These are phyloP conservation scores for Lyophyllum atratum DNA, from an alignment of 768 basidiomycete species.

Conservation along the genomic window DNA sequence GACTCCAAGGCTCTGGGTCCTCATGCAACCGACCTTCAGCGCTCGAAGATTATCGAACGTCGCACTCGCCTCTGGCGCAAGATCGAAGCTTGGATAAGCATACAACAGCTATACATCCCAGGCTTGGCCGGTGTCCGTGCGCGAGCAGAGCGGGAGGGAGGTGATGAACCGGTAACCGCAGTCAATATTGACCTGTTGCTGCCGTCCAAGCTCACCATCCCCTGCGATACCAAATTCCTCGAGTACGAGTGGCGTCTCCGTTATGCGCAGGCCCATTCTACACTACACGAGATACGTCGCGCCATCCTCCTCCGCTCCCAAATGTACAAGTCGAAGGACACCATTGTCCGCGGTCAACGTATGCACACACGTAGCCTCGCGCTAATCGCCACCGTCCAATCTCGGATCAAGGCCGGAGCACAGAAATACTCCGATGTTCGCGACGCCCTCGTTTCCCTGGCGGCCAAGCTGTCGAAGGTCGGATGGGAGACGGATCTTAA, in stretches of 20 bases:
- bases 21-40: conserved; percentile 31
- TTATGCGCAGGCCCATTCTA: conserved; percentile 27
- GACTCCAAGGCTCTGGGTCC: conserved; percentile 13
- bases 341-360: conserved; percentile 24
- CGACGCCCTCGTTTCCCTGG: neutral
- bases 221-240: conserved; percentile 3
- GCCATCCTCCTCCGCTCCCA: conserved; percentile 28
- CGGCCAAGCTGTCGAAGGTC: neutral
- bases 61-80: conserved; percentile 19
- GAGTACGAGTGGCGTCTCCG: conserved; percentile 29
- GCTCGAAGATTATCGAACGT: conserved; percentile 27
- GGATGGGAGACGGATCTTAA: neutral
- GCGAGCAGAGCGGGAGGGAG: neutral
- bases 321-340: conserved; percentile 31
- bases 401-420: neutral
- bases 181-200: conserved; percentile 6
- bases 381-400: conserved; percentile 6
- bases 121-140: neutral
- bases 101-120: conserved; percentile 33
- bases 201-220: neutral
- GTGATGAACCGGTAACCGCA: neutral
- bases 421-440: neutral
- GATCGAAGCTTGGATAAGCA: conserved; percentile 27
- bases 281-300: conserved; percentile 27
- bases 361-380: conserved; percentile 23